Evolutionary conservation across 2,329 filamentous ascomycete genomes (phyloP).

Genomic region (Phyllosticta capitalensis): DNA sequence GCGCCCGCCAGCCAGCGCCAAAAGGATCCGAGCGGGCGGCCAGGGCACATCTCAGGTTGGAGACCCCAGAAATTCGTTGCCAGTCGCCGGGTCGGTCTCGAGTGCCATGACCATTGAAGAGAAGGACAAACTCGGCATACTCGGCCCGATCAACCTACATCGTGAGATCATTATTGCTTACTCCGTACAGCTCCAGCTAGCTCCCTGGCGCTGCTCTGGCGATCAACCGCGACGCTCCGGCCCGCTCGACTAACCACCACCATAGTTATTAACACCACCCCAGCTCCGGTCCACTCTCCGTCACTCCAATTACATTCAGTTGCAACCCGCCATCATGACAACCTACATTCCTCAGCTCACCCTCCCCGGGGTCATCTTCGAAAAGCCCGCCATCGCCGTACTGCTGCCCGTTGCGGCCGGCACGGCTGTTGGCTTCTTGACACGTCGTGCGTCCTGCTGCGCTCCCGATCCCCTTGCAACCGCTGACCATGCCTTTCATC

Average conservation of each 20-base stretch:
- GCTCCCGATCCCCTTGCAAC: background rate
- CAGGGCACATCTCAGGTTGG: too few relatives aligned
- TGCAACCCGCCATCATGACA: slow-evolving; percentile 51
- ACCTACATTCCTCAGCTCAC: slow-evolving; percentile 70
- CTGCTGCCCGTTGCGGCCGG: slow-evolving; percentile 67
- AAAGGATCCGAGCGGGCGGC: too few relatives aligned
- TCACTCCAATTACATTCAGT: slow-evolving; percentile 2
- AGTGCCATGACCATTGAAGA: too few relatives aligned
- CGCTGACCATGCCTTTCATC: slow-evolving; percentile 2
- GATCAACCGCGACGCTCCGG: background rate
- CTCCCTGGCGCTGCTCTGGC: background rate
- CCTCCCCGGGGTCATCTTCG: slow-evolving; percentile 61
- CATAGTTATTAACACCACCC: background rate
- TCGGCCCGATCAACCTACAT: background rate
- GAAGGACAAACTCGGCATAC: too few relatives aligned
- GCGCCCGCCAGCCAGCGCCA: too few relatives aligned
- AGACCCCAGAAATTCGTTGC: too few relatives aligned
- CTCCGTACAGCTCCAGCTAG: background rate
- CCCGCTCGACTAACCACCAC: background rate
- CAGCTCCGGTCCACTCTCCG: background rate
- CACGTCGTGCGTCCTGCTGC: slow-evolving; percentile 45
- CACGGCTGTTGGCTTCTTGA: slow-evolving; percentile 61
- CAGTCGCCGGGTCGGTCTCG: too few relatives aligned
- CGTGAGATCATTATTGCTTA: background rate
- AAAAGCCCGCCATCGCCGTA: slow-evolving; percentile 61